Percentiles rank a stretch among this genome's conserved stretches.
Evolutionary conservation across 805 yeast genomes (phyloP).

Genomic region (Candida endomychidarum): DNA sequence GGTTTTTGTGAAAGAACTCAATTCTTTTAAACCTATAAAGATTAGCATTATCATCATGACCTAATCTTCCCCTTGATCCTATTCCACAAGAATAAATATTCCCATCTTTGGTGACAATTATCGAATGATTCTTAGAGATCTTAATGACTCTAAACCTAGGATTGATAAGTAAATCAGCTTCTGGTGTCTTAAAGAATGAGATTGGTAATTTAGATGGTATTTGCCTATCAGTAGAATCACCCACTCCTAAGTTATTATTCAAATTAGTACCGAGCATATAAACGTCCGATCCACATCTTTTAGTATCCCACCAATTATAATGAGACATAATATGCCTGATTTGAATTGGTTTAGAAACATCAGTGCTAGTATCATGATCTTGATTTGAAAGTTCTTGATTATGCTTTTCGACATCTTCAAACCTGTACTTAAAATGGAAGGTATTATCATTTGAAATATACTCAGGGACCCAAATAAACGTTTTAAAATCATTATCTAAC

Average conservation of each 20-base stretch:
- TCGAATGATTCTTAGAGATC: conserved; percentile 66
- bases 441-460: conserved; percentile 38
- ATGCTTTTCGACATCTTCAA: conserved; percentile 9
- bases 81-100: conserved; percentile 63
- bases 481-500: conserved; percentile 46
- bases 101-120: conserved; percentile 56
- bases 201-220: conserved; percentile 41
- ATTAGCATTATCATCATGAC: conserved; percentile 46
- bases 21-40: conserved; percentile 47
- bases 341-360: conserved; percentile 1
- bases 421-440: conserved; percentile 26
- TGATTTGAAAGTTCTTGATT: conserved; percentile 3
- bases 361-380: conserved; percentile 3
- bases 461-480: conserved; percentile 43
- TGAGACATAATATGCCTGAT: conserved; percentile 10
- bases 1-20: conserved; percentile 28
- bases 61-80: conserved; percentile 71
- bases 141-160: conserved; percentile 49
- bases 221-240: conserved; percentile 52
- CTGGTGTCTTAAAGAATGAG: conserved; percentile 22
- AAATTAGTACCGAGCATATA: conserved; percentile 63
- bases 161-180: conserved; percentile 18
- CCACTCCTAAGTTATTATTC: conserved; percentile 64
- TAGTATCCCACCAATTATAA: conserved; percentile 42
- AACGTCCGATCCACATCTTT: conserved; percentile 57